Evolutionary conservation across 208 protist genomes (phyloP), one percentile per base, ranked within the genome.

Genomic region (Trypanosoma cruzi): DNA sequence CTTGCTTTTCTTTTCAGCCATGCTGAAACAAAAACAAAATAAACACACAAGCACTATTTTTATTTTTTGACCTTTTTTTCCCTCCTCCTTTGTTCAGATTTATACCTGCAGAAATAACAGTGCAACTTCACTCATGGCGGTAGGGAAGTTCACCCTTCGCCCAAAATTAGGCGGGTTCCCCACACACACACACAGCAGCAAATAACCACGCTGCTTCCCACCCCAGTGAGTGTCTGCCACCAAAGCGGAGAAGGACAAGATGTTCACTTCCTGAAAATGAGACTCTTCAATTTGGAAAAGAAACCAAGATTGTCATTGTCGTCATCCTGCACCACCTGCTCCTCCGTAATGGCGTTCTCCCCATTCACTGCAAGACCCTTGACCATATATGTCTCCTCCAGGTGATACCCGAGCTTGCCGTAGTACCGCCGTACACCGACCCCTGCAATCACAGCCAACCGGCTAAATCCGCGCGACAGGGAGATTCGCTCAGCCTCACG

Each of bases 371-470:
- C 67, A 16, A 96, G 66, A 6, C 62, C 44, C 73, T 96, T 96
- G 52, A 96, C 72, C 91, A 96, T 96, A 75, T 96, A 94, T 46
- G 86, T 94, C 34, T 94, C 89, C 67, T 93, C 73, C 10, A 92
- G 72, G 8, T 77, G 48, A 66, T 99, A 99, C 46, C 98, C 99
- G 0, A 99, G 85, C 71, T 98, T 98, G 36, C 90, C 88, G 82
- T 99, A 99, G 90, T 99, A 99, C 50, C 98, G 84, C 8, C 98
- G 86, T 20, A 98, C 99, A 26, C 99, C 99, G 26, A 99, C 98
- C 55, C 98, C 98, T 26, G 88, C 80, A 78, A 99, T 99, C 20
- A 99, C 98, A 22, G 97, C 97, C 5, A 98, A 78, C 36, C 94
- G 97, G 6, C 20, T 40, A 48, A 90, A 97, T 18, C 97, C 94